A percentile compares a stretch with the other conserved stretches of the same genome.
phyloP scores from a whole-genome alignment of 2,329 filamentous ascomycete genomes.

The Colletotrichum lindemuthianum region DNA sequence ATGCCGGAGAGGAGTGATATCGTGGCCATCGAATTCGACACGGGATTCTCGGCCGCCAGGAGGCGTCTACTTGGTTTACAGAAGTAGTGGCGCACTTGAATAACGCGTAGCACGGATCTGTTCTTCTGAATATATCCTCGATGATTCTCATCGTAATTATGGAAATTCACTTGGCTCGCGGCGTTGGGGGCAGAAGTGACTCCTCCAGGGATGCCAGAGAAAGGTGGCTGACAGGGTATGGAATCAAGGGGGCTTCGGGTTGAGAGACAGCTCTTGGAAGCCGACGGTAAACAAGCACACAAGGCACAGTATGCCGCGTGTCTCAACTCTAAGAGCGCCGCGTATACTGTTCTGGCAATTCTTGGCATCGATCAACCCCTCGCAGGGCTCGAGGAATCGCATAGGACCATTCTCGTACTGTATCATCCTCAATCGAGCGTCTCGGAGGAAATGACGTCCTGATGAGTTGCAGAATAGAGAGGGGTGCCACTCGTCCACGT shows the following conservation, averaged over 20 bases:
- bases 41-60: too few species aligned
- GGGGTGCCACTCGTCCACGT: too few species aligned
- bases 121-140: too few species aligned
- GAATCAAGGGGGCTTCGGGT: background rate
- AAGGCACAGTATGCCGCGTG: slow-evolving; percentile 1
- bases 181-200: too few species aligned
- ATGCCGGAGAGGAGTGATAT: too few species aligned
- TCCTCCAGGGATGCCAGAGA: background rate
- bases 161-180: too few species aligned
- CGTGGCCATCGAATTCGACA: too few species aligned
- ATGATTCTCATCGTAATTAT: too few species aligned
- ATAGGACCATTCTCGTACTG: background rate
- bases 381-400: background rate
- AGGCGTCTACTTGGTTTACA: too few species aligned
- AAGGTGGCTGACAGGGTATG: background rate
- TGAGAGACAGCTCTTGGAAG: background rate
- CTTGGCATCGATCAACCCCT: slow-evolving; percentile 23
- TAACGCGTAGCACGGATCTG: too few species aligned
- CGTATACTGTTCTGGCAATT: slow-evolving; percentile 7
- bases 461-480: too few species aligned
- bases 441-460: background rate
- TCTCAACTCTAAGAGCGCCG: slow-evolving; percentile 28
- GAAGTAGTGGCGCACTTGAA: too few species aligned
- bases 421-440: background rate
- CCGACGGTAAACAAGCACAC: background rate